Evolutionary conservation across 2,329 filamentous ascomycete species (phyloP).

Genomic region (Thielaviopsis musarum): DNA sequence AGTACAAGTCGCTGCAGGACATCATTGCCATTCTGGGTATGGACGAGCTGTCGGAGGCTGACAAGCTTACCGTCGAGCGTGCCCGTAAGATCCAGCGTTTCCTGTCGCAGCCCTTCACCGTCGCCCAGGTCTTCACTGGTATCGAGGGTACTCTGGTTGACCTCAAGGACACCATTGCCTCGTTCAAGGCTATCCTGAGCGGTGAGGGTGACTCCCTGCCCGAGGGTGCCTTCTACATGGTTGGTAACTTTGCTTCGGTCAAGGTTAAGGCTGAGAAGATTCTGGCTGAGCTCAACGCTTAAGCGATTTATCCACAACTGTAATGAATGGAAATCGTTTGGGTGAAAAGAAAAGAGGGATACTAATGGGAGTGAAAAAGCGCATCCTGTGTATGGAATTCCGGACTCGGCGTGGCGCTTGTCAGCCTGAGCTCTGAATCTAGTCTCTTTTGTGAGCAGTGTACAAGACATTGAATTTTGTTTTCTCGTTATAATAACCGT

Average conservation of each 20-base stretch:
- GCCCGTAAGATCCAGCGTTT: slow-evolving; percentile 99
- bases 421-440: slow-evolving; percentile 2
- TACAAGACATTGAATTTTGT: slow-evolving; percentile 37
- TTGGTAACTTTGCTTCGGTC: slow-evolving; percentile 86
- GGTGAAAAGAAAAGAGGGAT: slow-evolving; percentile 11
- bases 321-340: not conserved
- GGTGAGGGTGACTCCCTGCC: slow-evolving; percentile 94
- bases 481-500: slow-evolving; percentile 19
- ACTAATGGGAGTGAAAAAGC: slow-evolving; percentile 10
- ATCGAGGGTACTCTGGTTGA: slow-evolving; percentile 96
- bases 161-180: slow-evolving; percentile 93
- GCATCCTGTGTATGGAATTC: slow-evolving; percentile 10
- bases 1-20: slow-evolving; percentile 99
- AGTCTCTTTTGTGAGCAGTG: slow-evolving; percentile 44
- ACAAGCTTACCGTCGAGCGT: slow-evolving; percentile 99
- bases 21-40: slow-evolving; percentile 99
- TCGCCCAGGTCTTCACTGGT: slow-evolving; percentile 64
- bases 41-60: slow-evolving; percentile 97
- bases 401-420: not conserved
- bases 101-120: slow-evolving; percentile 98
- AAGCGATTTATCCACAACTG: slow-evolving; percentile 18
- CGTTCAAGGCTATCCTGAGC: slow-evolving; percentile 91
- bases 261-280: slow-evolving; percentile 99
- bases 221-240: slow-evolving; percentile 94
- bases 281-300: slow-evolving; percentile 63